These are phyloP conservation scores for Fraxinus platypoda DNA, from an alignment of 305 asterid species.

Conservation along the genomic window DNA sequence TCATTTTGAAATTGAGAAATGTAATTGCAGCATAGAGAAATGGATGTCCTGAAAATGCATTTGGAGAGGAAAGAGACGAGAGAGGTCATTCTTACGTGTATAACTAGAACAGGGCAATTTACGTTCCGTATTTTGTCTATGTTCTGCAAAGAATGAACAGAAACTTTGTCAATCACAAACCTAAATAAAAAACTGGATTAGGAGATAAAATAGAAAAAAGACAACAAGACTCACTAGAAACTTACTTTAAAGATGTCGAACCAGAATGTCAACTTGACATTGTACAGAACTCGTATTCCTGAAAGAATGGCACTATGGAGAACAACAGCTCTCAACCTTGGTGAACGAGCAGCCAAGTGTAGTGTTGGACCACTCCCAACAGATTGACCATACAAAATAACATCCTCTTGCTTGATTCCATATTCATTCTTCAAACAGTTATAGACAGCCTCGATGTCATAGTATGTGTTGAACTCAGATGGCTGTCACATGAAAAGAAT, in stretches of 20 bases:
- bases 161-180: slow-evolving; percentile 21
- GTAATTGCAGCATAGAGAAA: background rate
- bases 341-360: slow-evolving; percentile 79
- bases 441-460: slow-evolving; percentile 91
- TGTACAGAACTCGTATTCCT: slow-evolving; percentile 89
- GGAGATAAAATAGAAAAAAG: background rate
- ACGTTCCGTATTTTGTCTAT: slow-evolving; percentile 90
- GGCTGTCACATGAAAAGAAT: slow-evolving; percentile 56
- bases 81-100: slow-evolving; percentile 71
- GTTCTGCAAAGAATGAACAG: slow-evolving; percentile 54
- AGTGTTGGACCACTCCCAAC: slow-evolving; percentile 97
- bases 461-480: slow-evolving; percentile 89
- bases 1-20: background rate
- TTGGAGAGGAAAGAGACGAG: slow-evolving; percentile 3
- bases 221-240: background rate
- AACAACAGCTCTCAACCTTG: slow-evolving; percentile 76
- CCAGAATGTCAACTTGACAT: slow-evolving; percentile 97
- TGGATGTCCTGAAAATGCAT: slow-evolving; percentile 7
- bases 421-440: slow-evolving; percentile 77
- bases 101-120: slow-evolving; percentile 89
- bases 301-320: slow-evolving; percentile 99
- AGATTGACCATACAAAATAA: slow-evolving; percentile 91
- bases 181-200: background rate
- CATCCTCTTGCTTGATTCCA: slow-evolving; percentile 87
- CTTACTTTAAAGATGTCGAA: slow-evolving; percentile 94